These are phyloP conservation scores for Hebeloma cylindrosporum DNA, from an alignment of 768 basidiomycete species.

Conservation along the genomic window DNA sequence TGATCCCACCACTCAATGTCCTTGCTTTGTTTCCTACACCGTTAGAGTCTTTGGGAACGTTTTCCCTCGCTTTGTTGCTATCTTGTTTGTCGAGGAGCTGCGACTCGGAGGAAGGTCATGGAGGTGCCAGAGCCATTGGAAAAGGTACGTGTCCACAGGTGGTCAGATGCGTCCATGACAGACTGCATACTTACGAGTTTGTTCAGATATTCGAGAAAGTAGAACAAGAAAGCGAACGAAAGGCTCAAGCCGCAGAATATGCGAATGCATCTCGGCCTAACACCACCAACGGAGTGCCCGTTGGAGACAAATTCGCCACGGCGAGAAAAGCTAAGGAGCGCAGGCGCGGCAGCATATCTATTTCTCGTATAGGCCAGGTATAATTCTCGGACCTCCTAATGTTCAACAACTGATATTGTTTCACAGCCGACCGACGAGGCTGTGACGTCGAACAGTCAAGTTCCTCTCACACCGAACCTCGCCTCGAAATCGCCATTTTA, in stretches of 20 bases:
- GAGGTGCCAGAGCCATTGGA: conserved; percentile 32
- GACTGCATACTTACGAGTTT: background rate
- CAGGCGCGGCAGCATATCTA: conserved; percentile 53
- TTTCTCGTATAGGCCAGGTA: conserved; percentile 64
- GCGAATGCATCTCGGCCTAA: conserved; percentile 3
- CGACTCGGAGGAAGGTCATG: conserved; percentile 12
- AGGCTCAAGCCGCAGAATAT: conserved; percentile 39
- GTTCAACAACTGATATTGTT: conserved; percentile 6
- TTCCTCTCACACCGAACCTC: conserved; percentile 35
- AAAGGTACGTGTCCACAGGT: conserved; percentile 19
- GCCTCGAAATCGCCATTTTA: conserved; percentile 49
- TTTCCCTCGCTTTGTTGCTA: too few species aligned
- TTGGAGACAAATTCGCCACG: conserved; percentile 20
- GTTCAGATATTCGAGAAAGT: conserved; percentile 58
- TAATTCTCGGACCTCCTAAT: conserved; percentile 3
- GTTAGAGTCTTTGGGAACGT: too few species aligned
- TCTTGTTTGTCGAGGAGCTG: too few species aligned
- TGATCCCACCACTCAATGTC: too few species aligned
- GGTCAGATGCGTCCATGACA: background rate
- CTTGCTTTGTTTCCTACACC: too few species aligned
- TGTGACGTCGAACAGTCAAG: conserved; percentile 21
- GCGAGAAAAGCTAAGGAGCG: conserved; percentile 34
- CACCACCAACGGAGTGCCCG: conserved; percentile 14
- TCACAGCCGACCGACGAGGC: conserved; percentile 23
- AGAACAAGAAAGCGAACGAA: conserved; percentile 55